These are phyloP conservation scores for Neurospora sp. DNA, from an alignment of 495 filamentous ascomycete genomes.

Conservation along the genomic window DNA sequence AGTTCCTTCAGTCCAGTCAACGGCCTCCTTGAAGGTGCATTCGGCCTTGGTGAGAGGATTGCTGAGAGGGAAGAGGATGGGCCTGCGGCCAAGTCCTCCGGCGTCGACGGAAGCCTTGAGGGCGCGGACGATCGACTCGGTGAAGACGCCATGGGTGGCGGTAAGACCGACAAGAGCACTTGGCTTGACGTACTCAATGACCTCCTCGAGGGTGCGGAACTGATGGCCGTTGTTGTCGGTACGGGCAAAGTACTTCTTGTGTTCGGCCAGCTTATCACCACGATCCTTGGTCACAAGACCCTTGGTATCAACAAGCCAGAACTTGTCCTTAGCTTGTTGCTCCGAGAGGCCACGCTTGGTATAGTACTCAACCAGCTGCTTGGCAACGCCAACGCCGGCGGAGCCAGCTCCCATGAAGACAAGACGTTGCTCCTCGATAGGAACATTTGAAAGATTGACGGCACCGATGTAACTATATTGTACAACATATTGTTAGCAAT, in stretches of 20 bases:
- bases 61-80: slow-evolving; percentile 88
- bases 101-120: slow-evolving; percentile 56
- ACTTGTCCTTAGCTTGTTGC: slow-evolving; percentile 77
- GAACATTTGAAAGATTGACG: slow-evolving; percentile 77
- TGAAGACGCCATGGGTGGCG: slow-evolving; percentile 91
- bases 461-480: slow-evolving; percentile 68
- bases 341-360: slow-evolving; percentile 89
- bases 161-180: slow-evolving; percentile 92
- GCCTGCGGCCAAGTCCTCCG: slow-evolving; percentile 64
- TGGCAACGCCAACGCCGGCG: slow-evolving; percentile 92
- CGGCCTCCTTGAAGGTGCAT: slow-evolving; percentile 88
- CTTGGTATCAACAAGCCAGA: slow-evolving; percentile 96
- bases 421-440: slow-evolving; percentile 80
- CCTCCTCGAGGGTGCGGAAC: slow-evolving; percentile 79
- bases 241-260: slow-evolving; percentile 97
- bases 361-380: slow-evolving; percentile 94
- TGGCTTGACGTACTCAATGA: slow-evolving; percentile 87
- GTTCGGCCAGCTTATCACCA: slow-evolving; percentile 86
- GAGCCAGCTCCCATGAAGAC: slow-evolving; percentile 95
- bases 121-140: slow-evolving; percentile 70
- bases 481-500: slow-evolving; percentile 6
- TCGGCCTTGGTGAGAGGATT: slow-evolving; percentile 95
- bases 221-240: slow-evolving; percentile 86
- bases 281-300: slow-evolving; percentile 90
- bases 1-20: slow-evolving; percentile 79